These are phyloP conservation scores for Cryptococcus sp. DNA, from an alignment of 1,284 basidiomycete genomes.

Conservation along the genomic window DNA sequence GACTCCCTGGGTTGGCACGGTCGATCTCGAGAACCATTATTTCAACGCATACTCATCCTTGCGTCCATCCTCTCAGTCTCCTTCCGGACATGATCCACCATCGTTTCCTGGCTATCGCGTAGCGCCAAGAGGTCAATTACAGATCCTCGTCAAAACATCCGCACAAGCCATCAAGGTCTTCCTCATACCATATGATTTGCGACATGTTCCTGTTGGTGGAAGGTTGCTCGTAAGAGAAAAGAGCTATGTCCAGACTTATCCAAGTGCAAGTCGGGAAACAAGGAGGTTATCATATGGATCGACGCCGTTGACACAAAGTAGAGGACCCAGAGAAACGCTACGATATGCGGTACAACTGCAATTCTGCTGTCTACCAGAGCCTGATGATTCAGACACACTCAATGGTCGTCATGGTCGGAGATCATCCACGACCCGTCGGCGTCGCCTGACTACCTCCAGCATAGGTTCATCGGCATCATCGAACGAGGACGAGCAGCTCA, in stretches of 20 bases:
- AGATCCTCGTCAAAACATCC: slow-evolving; percentile 57
- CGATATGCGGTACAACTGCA: slow-evolving; percentile 55
- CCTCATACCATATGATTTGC: slow-evolving; percentile 57
- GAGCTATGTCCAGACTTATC: slow-evolving; percentile 30
- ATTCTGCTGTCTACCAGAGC: slow-evolving; percentile 42
- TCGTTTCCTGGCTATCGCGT: slow-evolving; percentile 57
- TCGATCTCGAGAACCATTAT: slow-evolving; percentile 47
- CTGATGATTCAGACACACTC: neutral
- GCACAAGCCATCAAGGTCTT: slow-evolving; percentile 56
- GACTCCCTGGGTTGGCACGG: slow-evolving; percentile 49
- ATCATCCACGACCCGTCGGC: slow-evolving; percentile 16
- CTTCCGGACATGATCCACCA: slow-evolving; percentile 29
- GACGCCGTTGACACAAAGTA: neutral
- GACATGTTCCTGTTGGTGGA: slow-evolving; percentile 44
- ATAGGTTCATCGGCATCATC: neutral
- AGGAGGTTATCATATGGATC: neutral
- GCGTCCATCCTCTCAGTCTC: neutral
- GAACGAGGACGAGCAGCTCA: neutral
- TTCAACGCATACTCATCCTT: slow-evolving; percentile 13
- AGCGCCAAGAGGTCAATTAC: slow-evolving; percentile 56
- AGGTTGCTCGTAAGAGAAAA: slow-evolving; percentile 47
- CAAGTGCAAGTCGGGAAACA: neutral
- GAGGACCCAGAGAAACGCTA: slow-evolving; percentile 35
- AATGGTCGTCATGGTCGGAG: neutral
- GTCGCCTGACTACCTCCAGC: slow-evolving; percentile 1